Conservation (phyloP, 371 early-diverging fungal species). For the Rhizopus delemar region DNA sequence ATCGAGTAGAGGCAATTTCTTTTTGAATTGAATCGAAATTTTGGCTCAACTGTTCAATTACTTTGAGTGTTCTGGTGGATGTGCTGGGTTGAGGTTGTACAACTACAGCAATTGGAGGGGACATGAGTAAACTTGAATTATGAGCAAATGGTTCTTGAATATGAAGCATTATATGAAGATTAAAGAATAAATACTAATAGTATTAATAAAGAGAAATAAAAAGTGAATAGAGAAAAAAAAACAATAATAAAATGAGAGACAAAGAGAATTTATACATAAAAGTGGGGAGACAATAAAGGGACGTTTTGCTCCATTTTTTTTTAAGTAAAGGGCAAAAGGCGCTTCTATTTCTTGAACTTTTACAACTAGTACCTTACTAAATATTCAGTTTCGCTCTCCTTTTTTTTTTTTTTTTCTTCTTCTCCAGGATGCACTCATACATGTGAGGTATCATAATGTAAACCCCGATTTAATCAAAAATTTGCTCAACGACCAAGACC, state of each 20-base stretch:
- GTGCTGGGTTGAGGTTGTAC: constrained; percentile 37
- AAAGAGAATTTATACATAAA: neutral
- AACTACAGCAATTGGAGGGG: constrained; percentile 23
- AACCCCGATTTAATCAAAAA: neutral
- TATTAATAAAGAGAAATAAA: constrained; percentile 3
- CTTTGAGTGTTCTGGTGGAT: constrained; percentile 39
- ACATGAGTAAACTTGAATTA: constrained; percentile 22
- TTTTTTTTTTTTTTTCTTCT: no score
- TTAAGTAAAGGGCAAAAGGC: neutral
- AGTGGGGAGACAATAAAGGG: constrained; percentile 8
- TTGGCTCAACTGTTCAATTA: constrained; percentile 40
- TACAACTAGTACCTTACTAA: no score
- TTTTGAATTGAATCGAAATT: constrained; percentile 32
- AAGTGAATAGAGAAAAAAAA: constrained; percentile 3
- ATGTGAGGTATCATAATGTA: neutral
- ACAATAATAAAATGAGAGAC: neutral
- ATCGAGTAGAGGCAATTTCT: constrained; percentile 29
- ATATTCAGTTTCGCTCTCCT: no score
- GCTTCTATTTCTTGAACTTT: no score
- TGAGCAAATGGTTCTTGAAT: constrained; percentile 32
- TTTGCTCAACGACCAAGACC: neutral
- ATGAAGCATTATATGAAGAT: constrained; percentile 21
- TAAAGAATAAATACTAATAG: neutral
- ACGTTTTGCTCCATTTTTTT: constrained; percentile 4
- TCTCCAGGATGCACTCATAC: no score